Evolutionary conservation across 208 protist genomes (phyloP), one percentile per base, ranked within the genome.

Genomic region (Leishmania major): DNA sequence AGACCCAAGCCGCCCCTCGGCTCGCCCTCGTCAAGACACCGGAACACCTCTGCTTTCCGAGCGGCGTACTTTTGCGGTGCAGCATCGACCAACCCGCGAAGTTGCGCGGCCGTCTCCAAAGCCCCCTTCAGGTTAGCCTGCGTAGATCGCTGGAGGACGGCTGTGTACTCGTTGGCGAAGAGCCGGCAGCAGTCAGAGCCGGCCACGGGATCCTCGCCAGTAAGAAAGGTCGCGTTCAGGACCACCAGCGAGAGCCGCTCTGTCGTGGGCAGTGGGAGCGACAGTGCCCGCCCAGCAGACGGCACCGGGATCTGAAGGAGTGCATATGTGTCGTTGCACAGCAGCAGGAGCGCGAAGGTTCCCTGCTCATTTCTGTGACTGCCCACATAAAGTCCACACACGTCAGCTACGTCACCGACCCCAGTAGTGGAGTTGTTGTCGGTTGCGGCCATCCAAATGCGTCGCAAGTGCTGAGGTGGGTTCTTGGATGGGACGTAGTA

Each of bases 131-230:
- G 25, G 45, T 79, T 77, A 1, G 62, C 13, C 79, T 80, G 70
- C 37, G 59, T 85, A 55, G 75, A 75, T 3, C 81, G 77, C 78
- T 84, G 86, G 8, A 71, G 67, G 37, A 85, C 15, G 0, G 71
- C 43, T 31, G 94, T 97, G 82, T 92, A 96, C 79, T 97, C 94
- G 77, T 91, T 96, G 64, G 91, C 91, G 47, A 96, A 87, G 22
- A 94, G 55, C 17, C 92, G 88, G 35, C 86, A 77, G 76, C 91
- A 97, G 82, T 97, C 94, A 17, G 87, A 87, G 10, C 91, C 94
- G 10, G 89, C 86, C 22, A 88, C 83, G 25, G 87, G 77, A 75
- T 92, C 90, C 22, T 87, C 89, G 35, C 73, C 77, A 31, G 81
- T 81, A 49, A 97, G 78, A 76, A 96, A 94, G 0, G 91, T 94